phyloP scores from a whole-genome alignment of 2,329 filamentous ascomycete genomes.

The Alternaria burnsii region DNA sequence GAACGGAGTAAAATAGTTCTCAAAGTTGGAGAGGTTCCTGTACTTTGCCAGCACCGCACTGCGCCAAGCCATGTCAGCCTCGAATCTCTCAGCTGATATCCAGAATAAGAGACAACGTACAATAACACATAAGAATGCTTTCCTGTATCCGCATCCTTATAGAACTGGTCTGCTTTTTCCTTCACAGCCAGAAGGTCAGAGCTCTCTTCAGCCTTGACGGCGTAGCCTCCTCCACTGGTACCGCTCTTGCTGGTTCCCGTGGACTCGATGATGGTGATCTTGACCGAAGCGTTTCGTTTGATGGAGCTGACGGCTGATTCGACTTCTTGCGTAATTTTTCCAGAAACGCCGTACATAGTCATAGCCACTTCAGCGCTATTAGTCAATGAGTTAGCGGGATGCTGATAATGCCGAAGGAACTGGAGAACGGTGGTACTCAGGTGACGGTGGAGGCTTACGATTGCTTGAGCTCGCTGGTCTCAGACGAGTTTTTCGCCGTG shows the following conservation, averaged over 20 bases:
- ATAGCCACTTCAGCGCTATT: neutral
- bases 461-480: neutral
- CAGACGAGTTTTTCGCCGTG: constrained; percentile 1
- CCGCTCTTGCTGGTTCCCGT: neutral
- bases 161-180: neutral
- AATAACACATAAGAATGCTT: neutral
- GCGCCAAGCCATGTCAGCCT: neutral
- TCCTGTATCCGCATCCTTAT: neutral
- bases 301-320: neutral
- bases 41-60: neutral
- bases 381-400: neutral
- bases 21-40: constrained; percentile 1
- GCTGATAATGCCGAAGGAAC: neutral
- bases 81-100: neutral
- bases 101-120: neutral
- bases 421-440: neutral
- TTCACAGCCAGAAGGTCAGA: constrained; percentile 3
- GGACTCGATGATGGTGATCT: neutral
- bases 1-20: neutral
- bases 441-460: neutral
- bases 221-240: neutral
- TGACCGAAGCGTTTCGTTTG: neutral
- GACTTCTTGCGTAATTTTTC: neutral
- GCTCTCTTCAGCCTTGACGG: neutral
- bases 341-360: neutral